Base-by-base conservation (phyloP, 208 protist species). In the Acanthamoeba sp. region DNA sequence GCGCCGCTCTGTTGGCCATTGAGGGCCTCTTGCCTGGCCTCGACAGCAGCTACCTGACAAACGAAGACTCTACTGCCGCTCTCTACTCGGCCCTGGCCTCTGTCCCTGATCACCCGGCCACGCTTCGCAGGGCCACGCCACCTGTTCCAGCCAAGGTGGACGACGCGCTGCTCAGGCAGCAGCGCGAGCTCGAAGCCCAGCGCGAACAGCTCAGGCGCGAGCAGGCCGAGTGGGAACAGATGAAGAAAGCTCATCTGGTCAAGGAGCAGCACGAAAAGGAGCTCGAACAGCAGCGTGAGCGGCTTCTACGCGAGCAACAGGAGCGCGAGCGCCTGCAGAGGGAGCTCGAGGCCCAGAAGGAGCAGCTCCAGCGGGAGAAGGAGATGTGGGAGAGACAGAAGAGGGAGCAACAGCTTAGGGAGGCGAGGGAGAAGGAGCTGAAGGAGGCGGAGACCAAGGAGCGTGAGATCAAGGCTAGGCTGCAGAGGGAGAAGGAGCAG, bases 101-200 rank as follows among this genome's bases (percentile, higher is more conserved):
- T 16, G n/a, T 5, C 24, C 24, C 55, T 29, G 24, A 5, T 16
- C 1, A 16, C 18, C 22, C 55, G 55, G 22, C 55, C 20, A 20
- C 18, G 52, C 12, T 10, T 27, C 52, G 18, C 22, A 62, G 2
- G 55, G 55, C 55, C 55, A 12, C 45, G 9, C 9, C 45, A 4
- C 9, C 12, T 4, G 9, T 16, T 4, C 12, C 45, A 12, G 45
- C 12, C 45, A 50, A 50, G 45, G 55, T 16, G 2, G 62, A 69
- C 62, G 62, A 69, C 29, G 24, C 10, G 3, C 62, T 69, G 4
- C 12, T 69, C n/a, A 5, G 29, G 29, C 29, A 69, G 62, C 24
- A 69, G 62, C 62, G 62, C 62, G 62, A 69, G 29, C 62, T 69
- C 62, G 62, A 69, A 29, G 62, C 62, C 2, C 62, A 69, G 62